Conservation (phyloP, 805 yeast genomes). For the Hanseniaspora jakobsenii region DNA sequence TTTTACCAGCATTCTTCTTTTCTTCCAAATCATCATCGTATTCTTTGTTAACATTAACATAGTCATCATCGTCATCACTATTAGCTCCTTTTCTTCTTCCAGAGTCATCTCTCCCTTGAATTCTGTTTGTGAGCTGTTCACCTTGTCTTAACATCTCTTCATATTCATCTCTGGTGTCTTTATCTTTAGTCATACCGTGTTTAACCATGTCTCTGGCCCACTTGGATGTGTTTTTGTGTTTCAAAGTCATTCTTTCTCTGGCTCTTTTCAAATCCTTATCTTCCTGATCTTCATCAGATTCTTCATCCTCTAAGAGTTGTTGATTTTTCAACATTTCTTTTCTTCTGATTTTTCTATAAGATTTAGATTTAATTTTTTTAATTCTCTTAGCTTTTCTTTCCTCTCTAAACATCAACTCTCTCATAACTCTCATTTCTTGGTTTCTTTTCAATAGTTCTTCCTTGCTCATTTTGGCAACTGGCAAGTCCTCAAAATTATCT, state of each 20-base stretch:
- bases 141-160: slow-evolving; percentile 91
- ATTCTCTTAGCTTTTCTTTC: slow-evolving; percentile 82
- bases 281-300: slow-evolving; percentile 40
- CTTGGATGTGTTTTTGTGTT: slow-evolving; percentile 74
- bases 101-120: slow-evolving; percentile 53
- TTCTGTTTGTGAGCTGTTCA: slow-evolving; percentile 59
- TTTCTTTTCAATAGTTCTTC: slow-evolving; percentile 71
- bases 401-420: slow-evolving; percentile 93
- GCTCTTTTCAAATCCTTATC: slow-evolving; percentile 71
- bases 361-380: slow-evolving; percentile 88
- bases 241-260: slow-evolving; percentile 79
- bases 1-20: slow-evolving; percentile 49
- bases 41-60: slow-evolving; percentile 40
- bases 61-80: slow-evolving; percentile 27
- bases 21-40: slow-evolving; percentile 30
- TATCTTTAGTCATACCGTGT: slow-evolving; percentile 82
- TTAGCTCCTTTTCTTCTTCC: slow-evolving; percentile 34
- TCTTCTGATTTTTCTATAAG: slow-evolving; percentile 75
- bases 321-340: slow-evolving; percentile 64
- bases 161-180: slow-evolving; percentile 70
- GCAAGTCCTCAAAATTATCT: slow-evolving; percentile 77
- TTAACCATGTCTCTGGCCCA: slow-evolving; percentile 89
- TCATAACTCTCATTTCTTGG: slow-evolving; percentile 74
- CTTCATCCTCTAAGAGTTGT: slow-evolving; percentile 46
- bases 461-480: slow-evolving; percentile 64